Evolutionary conservation across 2,329 filamentous ascomycete genomes (phyloP).

Genomic region (Claviceps sp.): DNA sequence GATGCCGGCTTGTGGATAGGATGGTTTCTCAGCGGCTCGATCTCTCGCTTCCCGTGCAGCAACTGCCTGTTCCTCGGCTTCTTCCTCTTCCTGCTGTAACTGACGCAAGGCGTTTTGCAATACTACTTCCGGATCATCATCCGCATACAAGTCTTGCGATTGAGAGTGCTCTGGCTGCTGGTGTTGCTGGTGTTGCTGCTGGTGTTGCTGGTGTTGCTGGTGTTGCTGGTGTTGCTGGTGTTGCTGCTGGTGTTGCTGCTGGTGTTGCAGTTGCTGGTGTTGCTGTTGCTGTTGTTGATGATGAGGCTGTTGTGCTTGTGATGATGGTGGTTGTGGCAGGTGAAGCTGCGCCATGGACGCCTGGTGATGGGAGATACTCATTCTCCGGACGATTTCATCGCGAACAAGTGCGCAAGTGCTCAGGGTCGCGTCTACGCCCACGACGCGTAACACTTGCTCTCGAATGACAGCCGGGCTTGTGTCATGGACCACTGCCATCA

Average conservation of each 20-base stretch:
- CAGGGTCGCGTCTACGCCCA: constrained; percentile 41
- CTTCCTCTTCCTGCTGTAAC: constrained; percentile 45
- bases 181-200: background rate
- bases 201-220: background rate
- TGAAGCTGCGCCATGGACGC: constrained; percentile 10
- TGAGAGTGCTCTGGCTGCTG: background rate
- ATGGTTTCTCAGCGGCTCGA: constrained; percentile 26
- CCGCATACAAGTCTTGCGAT: constrained; percentile 23
- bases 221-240: background rate
- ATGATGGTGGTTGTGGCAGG: background rate
- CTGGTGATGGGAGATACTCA: constrained; percentile 13
- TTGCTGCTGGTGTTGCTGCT: background rate
- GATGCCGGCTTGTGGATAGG: constrained; percentile 16
- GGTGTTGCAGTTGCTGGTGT: background rate
- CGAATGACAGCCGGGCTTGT: constrained; percentile 46
- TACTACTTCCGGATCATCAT: constrained; percentile 44
- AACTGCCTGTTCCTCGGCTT: constrained; percentile 43
- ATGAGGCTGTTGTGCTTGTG: constrained; percentile 9
- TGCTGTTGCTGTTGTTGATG: constrained; percentile 5
- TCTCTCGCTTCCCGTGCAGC: constrained; percentile 40
- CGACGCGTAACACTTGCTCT: constrained; percentile 40
- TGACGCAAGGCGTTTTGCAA: constrained; percentile 45
- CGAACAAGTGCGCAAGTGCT: constrained; percentile 42
- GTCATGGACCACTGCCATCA: constrained; percentile 44
- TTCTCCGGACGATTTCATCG: constrained; percentile 39